These are phyloP conservation scores for Barnettozyma siamensis DNA, from an alignment of 805 yeast genomes.

Conservation along the genomic window DNA sequence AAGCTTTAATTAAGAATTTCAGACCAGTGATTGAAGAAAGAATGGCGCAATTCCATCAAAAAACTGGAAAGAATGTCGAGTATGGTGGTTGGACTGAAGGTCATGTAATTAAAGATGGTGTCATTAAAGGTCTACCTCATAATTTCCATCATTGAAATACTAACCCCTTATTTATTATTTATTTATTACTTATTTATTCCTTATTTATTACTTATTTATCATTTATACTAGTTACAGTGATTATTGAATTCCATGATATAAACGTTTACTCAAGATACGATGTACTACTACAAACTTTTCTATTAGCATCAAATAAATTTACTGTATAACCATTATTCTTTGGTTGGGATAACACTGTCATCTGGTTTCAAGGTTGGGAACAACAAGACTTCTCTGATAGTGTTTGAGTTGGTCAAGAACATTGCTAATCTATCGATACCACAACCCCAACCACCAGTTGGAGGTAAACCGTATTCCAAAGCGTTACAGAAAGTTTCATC, in stretches of 20 bases:
- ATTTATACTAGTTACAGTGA: too few relatives aligned
- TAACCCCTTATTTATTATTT: background rate
- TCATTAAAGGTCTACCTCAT: constrained; percentile 52
- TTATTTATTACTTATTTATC: constrained; percentile 8
- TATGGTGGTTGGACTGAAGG: constrained; percentile 77
- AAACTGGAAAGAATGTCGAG: constrained; percentile 31
- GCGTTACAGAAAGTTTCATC: constrained; percentile 98
- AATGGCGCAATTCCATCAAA: constrained; percentile 52
- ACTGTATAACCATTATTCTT: constrained; percentile 6
- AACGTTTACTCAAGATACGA: too few relatives aligned
- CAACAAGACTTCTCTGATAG: constrained; percentile 93
- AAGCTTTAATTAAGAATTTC: constrained; percentile 81
- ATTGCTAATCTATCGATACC: constrained; percentile 97
- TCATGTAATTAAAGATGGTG: constrained; percentile 56
- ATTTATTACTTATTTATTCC: constrained; percentile 1
- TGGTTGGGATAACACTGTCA: constrained; percentile 24
- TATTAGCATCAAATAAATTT: too few relatives aligned
- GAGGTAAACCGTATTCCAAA: constrained; percentile 96
- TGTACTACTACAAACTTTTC: too few relatives aligned
- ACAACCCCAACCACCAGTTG: constrained; percentile 99
- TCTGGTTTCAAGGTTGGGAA: constrained; percentile 99
- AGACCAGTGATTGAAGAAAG: constrained; percentile 77
- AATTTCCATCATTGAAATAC: constrained; percentile 19
- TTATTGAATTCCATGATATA: too few relatives aligned
- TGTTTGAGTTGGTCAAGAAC: constrained; percentile 95